Evolutionary conservation across 2,329 filamentous ascomycete genomes (phyloP).

Genomic region (Volutella citrinella): DNA sequence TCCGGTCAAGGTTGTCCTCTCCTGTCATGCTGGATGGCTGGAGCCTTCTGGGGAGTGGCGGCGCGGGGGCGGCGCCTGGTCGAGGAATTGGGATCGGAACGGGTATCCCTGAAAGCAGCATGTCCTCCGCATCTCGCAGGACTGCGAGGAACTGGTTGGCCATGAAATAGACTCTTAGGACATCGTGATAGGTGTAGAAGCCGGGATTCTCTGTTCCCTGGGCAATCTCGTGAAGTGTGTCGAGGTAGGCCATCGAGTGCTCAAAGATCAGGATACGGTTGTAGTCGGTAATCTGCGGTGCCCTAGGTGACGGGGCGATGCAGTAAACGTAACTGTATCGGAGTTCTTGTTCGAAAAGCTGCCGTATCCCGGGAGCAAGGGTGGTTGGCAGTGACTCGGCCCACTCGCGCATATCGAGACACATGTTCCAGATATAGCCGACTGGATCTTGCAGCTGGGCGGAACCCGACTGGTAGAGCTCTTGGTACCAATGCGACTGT

Average conservation of each 20-base stretch:
- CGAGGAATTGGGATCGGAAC: conserved; percentile 44
- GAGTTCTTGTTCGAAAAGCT: conserved; percentile 82
- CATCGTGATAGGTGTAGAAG: conserved; percentile 84
- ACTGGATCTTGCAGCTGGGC: conserved; percentile 66
- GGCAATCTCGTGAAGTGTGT: conserved; percentile 67
- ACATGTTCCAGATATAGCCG: conserved; percentile 72
- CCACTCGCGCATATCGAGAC: conserved; percentile 77
- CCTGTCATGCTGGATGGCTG: conserved; percentile 31
- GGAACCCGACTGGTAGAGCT: conserved; percentile 76
- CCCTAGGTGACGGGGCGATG: conserved; percentile 73
- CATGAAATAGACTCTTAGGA: conserved; percentile 77
- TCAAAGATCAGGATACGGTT: conserved; percentile 82
- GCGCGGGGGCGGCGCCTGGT: conserved; percentile 47
- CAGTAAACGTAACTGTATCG: conserved; percentile 91
- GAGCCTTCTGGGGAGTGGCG: conserved; percentile 49
- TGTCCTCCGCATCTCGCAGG: conserved; percentile 54
- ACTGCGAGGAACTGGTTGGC: conserved; percentile 62
- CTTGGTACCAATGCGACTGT: conserved; percentile 87
- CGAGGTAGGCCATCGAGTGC: conserved; percentile 77
- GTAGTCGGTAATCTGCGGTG: conserved; percentile 71
- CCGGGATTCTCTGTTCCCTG: conserved; percentile 56
- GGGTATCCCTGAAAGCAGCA: conserved; percentile 49
- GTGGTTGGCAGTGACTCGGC: conserved; percentile 69
- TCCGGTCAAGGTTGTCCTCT: conserved; percentile 53
- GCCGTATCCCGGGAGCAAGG: conserved; percentile 62